Evolutionary conservation across 1,139 yeast species (phyloP).

Genomic region (Pichia terricola): DNA sequence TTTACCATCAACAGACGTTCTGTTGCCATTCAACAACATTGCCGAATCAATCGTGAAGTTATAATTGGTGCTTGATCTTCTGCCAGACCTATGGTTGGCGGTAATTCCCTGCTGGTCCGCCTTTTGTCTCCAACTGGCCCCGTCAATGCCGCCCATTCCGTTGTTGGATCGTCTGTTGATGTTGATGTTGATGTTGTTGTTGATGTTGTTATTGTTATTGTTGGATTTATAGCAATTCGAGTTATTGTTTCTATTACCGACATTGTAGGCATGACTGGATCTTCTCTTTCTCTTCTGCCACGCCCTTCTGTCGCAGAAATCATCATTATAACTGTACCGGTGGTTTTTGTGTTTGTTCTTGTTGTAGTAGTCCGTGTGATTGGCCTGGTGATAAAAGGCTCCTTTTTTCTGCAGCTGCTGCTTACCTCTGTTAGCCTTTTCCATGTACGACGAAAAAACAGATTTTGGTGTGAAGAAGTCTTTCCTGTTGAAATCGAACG

Average conservation of each 20-base stretch:
- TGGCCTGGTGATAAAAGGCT: slow-evolving; percentile 15
- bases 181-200: not conserved
- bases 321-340: not conserved
- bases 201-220: not conserved
- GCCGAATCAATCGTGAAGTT: not conserved
- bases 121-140: slow-evolving; percentile 1
- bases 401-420: slow-evolving; percentile 19
- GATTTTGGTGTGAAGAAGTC: slow-evolving; percentile 75
- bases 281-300: slow-evolving; percentile 24
- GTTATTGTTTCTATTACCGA: slow-evolving; percentile 2
- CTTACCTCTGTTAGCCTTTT: slow-evolving; percentile 45
- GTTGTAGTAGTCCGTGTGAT: slow-evolving; percentile 1
- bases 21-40: slow-evolving; percentile 2
- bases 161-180: slow-evolving; percentile 2
- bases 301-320: slow-evolving; percentile 19
- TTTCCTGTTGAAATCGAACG: slow-evolving; percentile 42
- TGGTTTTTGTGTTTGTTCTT: not conserved
- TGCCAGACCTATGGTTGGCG: not conserved
- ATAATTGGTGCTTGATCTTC: not conserved
- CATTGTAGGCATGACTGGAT: slow-evolving; percentile 8
- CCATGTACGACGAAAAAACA: slow-evolving; percentile 62
- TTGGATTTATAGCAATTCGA: not conserved
- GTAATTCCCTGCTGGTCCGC: not conserved
- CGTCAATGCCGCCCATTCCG: not conserved
- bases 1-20: slow-evolving; percentile 26